Conservation (phyloP, 441 rosid genomes). For the Euphorbia celastroides region DNA sequence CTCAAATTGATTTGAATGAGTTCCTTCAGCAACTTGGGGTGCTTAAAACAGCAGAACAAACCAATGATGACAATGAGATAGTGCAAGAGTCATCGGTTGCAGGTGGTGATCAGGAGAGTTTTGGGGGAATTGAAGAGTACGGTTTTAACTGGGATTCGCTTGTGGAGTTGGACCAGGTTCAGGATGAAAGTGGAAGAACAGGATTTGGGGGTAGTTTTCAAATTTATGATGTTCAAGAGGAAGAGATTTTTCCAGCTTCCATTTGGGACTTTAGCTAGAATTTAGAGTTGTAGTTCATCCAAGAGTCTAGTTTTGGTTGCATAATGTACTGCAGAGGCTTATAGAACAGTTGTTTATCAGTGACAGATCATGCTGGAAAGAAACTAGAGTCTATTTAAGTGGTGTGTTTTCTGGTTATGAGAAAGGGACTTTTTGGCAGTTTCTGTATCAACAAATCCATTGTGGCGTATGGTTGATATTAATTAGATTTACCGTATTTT, state of each 20-base stretch:
- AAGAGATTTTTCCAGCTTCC: slow-evolving; percentile 45
- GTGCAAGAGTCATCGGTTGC: slow-evolving; percentile 31
- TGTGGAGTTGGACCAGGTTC: slow-evolving; percentile 49
- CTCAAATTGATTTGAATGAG: slow-evolving; percentile 86
- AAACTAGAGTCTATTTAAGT: background rate
- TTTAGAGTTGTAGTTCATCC: background rate
- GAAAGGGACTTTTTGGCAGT: slow-evolving; percentile 7
- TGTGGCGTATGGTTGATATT: background rate
- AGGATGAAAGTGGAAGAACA: slow-evolving; percentile 22
- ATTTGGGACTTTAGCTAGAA: slow-evolving; percentile 55
- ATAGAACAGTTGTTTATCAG: slow-evolving; percentile 2
- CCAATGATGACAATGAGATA: slow-evolving; percentile 2
- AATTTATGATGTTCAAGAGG: slow-evolving; percentile 46
- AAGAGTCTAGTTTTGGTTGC: background rate
- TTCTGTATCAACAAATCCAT: background rate
- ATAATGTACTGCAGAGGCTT: slow-evolving; percentile 6
- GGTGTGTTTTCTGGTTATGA: background rate
- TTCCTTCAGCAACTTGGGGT: slow-evolving; percentile 89
- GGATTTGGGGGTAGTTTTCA: slow-evolving; percentile 34
- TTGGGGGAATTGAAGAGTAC: slow-evolving; percentile 33
- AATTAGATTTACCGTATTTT: background rate
- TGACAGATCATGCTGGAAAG: slow-evolving; percentile 3
- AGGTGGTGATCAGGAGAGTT: slow-evolving; percentile 29
- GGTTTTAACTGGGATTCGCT: slow-evolving; percentile 71
- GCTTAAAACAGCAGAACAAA: slow-evolving; percentile 30